phyloP scores from a whole-genome alignment of 371 early-diverging fungal genomes.

The Polyrhizophydium stewartii region DNA sequence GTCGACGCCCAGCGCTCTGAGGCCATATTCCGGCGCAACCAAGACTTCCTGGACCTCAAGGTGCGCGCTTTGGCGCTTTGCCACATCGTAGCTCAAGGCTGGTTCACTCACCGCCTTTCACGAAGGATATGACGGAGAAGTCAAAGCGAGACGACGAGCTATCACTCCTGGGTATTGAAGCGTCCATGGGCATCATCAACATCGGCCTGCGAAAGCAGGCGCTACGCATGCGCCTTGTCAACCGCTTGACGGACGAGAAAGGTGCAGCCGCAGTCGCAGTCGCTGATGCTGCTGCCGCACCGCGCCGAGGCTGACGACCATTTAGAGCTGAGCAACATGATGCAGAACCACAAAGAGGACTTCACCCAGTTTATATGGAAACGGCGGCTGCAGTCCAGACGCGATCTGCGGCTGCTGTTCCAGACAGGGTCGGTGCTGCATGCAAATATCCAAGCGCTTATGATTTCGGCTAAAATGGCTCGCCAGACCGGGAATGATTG shows the following conservation, averaged over 20 bases:
- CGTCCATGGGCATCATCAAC: conserved; percentile 41
- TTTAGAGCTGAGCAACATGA: conserved; percentile 32
- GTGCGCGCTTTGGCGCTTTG: not conserved
- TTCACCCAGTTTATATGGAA: conserved; percentile 48
- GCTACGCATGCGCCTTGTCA: conserved; percentile 25
- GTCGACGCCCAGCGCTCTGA: not conserved
- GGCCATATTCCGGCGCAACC: not conserved
- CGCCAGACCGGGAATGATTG: conserved; percentile 34
- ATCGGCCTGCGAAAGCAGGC: conserved; percentile 31
- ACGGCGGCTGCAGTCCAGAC: conserved; percentile 29
- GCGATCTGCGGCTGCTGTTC: conserved; percentile 38
- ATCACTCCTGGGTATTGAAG: conserved; percentile 35
- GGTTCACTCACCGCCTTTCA: too few relatives aligned
- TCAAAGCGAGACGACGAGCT: conserved; percentile 41
- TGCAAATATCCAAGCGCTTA: not conserved
- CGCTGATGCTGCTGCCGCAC: too few relatives aligned
- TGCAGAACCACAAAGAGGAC: conserved; percentile 48
- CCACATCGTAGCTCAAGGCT: too few relatives aligned
- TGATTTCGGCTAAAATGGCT: too few relatives aligned
- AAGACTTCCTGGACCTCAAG: not conserved
- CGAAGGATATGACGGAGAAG: conserved; percentile 25
- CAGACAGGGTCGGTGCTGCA: conserved; percentile 32
- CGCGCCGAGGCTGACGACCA: too few relatives aligned
- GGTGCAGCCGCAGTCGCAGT: conserved; percentile 14
- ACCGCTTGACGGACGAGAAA: conserved; percentile 39